Percentiles rank a stretch among this genome's conserved stretches.
Conservation (phyloP, 1,139 yeast genomes). For the Scheffersomyces parashehatae region DNA sequence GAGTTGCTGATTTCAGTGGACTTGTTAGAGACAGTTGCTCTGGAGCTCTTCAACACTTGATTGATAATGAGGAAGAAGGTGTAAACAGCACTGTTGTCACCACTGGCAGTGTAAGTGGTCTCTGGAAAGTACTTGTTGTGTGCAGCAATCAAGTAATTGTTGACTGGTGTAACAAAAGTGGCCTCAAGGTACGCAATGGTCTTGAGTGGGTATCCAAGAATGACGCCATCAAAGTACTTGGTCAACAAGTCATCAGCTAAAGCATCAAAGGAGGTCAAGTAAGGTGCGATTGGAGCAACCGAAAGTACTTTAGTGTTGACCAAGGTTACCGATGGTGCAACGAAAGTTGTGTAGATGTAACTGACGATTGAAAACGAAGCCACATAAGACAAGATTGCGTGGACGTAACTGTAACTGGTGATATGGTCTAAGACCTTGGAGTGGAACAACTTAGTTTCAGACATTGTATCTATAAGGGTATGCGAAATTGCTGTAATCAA, state of each 20-base stretch:
- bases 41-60: slow-evolving; percentile 29
- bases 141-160: slow-evolving; percentile 27
- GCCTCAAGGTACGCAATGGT: slow-evolving; percentile 20
- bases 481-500: too few relatives aligned
- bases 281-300: slow-evolving; percentile 18
- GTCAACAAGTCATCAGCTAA: slow-evolving; percentile 25
- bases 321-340: slow-evolving; percentile 17
- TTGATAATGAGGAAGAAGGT: slow-evolving; percentile 34
- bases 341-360: slow-evolving; percentile 21
- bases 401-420: slow-evolving; percentile 31
- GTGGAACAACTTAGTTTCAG: slow-evolving; percentile 19
- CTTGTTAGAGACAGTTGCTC: slow-evolving; percentile 25
- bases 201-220: slow-evolving; percentile 14
- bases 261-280: slow-evolving; percentile 28
- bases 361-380: slow-evolving; percentile 28
- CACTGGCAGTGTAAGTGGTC: slow-evolving; percentile 21
- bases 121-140: slow-evolving; percentile 37
- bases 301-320: slow-evolving; percentile 21
- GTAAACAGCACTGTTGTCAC: slow-evolving; percentile 20
- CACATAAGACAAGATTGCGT: slow-evolving; percentile 21
- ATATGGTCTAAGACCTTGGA: slow-evolving; percentile 40
- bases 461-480: too few relatives aligned
- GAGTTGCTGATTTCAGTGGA: slow-evolving; percentile 33
- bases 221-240: slow-evolving; percentile 12
- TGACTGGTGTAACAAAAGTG: slow-evolving; percentile 30